Conservation (phyloP, 768 basidiomycete species). For the Asterophora parasitica region DNA sequence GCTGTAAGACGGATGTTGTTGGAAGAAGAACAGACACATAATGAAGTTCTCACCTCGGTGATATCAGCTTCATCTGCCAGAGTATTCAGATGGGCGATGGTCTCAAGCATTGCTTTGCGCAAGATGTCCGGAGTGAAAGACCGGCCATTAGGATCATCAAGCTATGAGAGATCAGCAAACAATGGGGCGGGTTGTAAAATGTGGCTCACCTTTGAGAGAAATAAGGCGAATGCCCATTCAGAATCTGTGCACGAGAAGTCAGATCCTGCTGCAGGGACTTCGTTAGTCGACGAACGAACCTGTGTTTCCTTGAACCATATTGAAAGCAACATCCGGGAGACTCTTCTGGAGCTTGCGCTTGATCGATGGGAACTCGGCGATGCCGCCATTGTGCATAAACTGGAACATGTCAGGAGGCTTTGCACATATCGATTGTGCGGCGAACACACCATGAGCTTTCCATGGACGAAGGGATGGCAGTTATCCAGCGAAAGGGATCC, state of each 20-base stretch:
- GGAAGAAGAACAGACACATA: not conserved
- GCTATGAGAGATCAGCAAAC: constrained; percentile 35
- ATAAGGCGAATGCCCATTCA: constrained; percentile 95
- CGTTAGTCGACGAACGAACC: constrained; percentile 37
- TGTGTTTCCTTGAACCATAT: constrained; percentile 89
- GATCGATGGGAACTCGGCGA: constrained; percentile 75
- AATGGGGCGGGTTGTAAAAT: not conserved
- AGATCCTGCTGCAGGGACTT: not conserved
- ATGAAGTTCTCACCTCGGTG: constrained; percentile 50
- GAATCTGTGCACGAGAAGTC: constrained; percentile 57
- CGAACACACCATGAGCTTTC: constrained; percentile 78
- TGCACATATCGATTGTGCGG: not conserved
- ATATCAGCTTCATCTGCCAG: constrained; percentile 70
- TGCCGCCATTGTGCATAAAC: constrained; percentile 99
- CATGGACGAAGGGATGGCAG: constrained; percentile 92
- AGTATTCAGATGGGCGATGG: constrained; percentile 73
- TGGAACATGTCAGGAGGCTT: constrained; percentile 23
- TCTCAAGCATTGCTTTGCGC: constrained; percentile 83
- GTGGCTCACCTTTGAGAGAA: constrained; percentile 66
- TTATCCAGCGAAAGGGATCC: constrained; percentile 91
- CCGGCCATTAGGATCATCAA: constrained; percentile 73
- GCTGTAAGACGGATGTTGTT: constrained; percentile 35
- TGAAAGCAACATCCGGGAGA: constrained; percentile 80
- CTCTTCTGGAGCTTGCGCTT: constrained; percentile 76
- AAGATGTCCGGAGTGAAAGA: constrained; percentile 69